Evolutionary conservation across 1,284 basidiomycete genomes (phyloP).

Genomic region (Sporisorium graminicola): DNA sequence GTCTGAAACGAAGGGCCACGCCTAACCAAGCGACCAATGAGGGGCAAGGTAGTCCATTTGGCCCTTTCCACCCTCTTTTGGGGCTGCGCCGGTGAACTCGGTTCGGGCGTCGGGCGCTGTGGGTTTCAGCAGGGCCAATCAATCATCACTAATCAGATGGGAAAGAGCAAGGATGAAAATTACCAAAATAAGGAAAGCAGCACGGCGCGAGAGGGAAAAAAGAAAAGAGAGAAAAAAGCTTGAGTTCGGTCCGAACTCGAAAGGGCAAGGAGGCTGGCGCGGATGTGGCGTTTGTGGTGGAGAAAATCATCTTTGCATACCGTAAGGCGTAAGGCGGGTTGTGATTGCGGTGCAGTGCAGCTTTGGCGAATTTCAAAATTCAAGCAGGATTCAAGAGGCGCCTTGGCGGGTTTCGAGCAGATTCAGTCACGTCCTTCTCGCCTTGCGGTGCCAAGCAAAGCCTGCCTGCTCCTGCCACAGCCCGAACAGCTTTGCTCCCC

Average conservation of each 20-base stretch:
- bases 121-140: background rate
- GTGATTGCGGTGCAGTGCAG: too few relatives aligned
- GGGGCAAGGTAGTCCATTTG: too few relatives aligned
- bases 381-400: background rate
- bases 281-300: background rate
- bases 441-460: background rate
- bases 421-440: background rate
- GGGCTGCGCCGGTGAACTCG: too few relatives aligned
- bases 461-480: too few relatives aligned
- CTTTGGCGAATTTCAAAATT: conserved; percentile 2
- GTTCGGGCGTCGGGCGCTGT: background rate
- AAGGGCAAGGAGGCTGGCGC: background rate
- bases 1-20: too few relatives aligned
- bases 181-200: background rate
- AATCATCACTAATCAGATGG: conserved; percentile 15
- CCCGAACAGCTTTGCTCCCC: background rate
- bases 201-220: background rate
- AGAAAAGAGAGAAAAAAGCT: too few relatives aligned
- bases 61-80: too few relatives aligned
- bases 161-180: background rate
- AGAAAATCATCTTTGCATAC: conserved; percentile 1
- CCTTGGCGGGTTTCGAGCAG: background rate
- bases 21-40: too few relatives aligned
- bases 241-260: conserved; percentile 16
- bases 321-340: too few relatives aligned